Evolutionary conservation across 306 rosid genomes (phyloP), one percentile per base, ranked within the genome.

Genomic region (Fragaria ananassa): DNA sequence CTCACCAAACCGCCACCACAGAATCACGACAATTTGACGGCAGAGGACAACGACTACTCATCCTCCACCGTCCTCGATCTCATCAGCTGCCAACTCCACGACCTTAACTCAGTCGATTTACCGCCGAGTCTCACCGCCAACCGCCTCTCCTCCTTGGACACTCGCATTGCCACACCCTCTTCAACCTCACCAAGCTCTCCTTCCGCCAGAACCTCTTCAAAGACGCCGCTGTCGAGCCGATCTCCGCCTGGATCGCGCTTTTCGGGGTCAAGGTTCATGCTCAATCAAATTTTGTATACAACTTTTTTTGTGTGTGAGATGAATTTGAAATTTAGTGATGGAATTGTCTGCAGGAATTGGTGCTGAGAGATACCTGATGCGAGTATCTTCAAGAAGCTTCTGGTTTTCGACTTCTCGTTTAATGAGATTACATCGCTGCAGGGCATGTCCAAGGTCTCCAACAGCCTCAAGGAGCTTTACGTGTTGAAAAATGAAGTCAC

Each of bases 331-430:
- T 39, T 39, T 7, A 39, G 23, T 17, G 15, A 11, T 25, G 19
- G 4, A 61, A 13, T 61, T 61, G n/a, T 61, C 10, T 61, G 39
- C 88, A 95, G 97, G 97, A 90, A 78, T 82, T 92, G 68, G 91
- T 89, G 69, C 83, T 95, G 13, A 91, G 99, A 58, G 99, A 92
- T 79, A 92, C 99, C 97, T 0, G 96, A 92, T 56, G 93, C 71
- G 18, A 85, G 84, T 77, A 87, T 95, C 86, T 95, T 85, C 79
- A 68, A 82, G 86, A 81, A 63, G 70, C 89, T 95, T 85, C 74
- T 90, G 87, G 86, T 92, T 58, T 92, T 92, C 60, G 96, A 91
- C 72, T 89, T 95, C 23, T 89, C 97, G 23, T 95, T 85, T 86
- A 95, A 95, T 70, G 93, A 90, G 71, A 95, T 95, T 76, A 64